Evolutionary conservation across 225 moss, liverwort and hornwort species (phyloP), one percentile per base, ranked within the genome.

Genomic region (Ulota crispa): DNA sequence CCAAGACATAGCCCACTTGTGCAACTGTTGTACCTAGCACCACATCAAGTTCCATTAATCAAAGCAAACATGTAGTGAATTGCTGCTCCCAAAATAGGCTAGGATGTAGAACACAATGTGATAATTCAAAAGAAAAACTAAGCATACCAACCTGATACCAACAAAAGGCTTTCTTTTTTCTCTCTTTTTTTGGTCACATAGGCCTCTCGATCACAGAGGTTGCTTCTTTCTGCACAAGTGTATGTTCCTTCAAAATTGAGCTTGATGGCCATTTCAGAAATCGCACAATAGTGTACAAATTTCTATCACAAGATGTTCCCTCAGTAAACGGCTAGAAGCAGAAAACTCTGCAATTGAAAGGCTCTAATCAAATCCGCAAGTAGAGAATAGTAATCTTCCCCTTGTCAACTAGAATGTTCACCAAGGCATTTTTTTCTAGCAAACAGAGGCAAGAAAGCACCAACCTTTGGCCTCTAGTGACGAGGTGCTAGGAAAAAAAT

Each of bases 1-100:
- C 32, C 96, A 88, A 73, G 99, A 91, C 74, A 99, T 87, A 62
- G 92, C 94, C 99, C 99, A 99, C 97, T 93, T 97, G 85, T 52
- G 32, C 47, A 62, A 66, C 12, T 65, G 31, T 45, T 61, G 72
- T 54, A 52, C 42, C 53, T 1, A 71, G 15, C 45, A 72, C 37
- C 54, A 45, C 8, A 15, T 88, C 43, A 85, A 68, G 11, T 19
- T 85, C 54, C 5, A 72, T 8, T 43, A 47, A 9, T 24, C 7
- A 41, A 24, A 61, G 45, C 28, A 71, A 21, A 23, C 13, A 31
- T 15, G 1, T 45, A 63, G 32, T 54, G 50, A 32, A 64, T 64
- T 41, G 47, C 23, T 12, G 9, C 55, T 52, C 21, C 50, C 42
- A 79, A 64, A 59, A 70, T 79, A 11, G 9, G 8, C 18, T 9